Conservation (phyloP, 2,329 filamentous ascomycete genomes). For the Ophiostoma novo-ulmi region DNA sequence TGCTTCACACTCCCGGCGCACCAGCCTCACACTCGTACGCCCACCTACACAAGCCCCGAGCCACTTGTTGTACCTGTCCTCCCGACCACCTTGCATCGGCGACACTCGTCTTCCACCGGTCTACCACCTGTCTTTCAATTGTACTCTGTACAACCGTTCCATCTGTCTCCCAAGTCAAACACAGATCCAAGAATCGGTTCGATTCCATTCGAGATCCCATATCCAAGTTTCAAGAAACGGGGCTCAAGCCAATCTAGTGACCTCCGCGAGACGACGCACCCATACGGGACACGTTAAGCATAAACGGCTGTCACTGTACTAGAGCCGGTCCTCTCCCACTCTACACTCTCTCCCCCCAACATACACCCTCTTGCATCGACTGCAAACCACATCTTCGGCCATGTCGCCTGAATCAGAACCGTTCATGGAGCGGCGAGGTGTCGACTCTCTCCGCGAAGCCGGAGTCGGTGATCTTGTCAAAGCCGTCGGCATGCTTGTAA, state of each 20-base stretch:
- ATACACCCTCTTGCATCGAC: not conserved
- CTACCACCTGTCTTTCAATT: not conserved
- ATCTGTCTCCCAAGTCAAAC: not conserved
- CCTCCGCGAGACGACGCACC: not conserved
- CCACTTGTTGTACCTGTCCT: not conserved
- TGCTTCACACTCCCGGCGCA: constrained; percentile 7
- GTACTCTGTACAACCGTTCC: not conserved
- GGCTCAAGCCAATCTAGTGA: not conserved
- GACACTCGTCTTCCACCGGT: not conserved
- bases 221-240: not conserved
- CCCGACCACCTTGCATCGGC: not conserved
- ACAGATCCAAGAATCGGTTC: not conserved
- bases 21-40: not conserved
- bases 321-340: not conserved
- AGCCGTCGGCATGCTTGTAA: constrained; percentile 22
- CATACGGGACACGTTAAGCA: not conserved
- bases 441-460: constrained; percentile 24
- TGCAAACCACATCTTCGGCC: not conserved
- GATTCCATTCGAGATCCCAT: not conserved
- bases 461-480: constrained; percentile 22
- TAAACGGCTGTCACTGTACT: constrained; percentile 3
- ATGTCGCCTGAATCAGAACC: constrained; percentile 22
- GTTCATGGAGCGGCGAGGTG: constrained; percentile 22
- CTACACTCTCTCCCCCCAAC: not conserved
- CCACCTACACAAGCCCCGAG: constrained; percentile 1